These are phyloP conservation scores for Aspergillus hortae DNA, from an alignment of 2,329 filamentous ascomycete genomes.

Conservation along the genomic window DNA sequence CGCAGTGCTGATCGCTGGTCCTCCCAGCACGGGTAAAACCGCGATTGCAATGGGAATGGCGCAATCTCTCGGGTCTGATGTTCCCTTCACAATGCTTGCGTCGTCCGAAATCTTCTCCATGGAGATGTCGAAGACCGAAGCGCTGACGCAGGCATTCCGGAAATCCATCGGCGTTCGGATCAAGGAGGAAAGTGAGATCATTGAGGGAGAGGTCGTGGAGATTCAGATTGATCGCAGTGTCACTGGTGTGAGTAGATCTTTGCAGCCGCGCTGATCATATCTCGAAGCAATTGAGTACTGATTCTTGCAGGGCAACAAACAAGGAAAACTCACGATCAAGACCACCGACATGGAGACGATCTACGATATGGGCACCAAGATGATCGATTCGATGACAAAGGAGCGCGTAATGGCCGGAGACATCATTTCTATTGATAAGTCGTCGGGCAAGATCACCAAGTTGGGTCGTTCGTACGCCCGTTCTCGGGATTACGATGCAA, in stretches of 20 bases:
- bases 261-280: neutral
- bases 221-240: conserved; percentile 98
- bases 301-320: conserved; percentile 70
- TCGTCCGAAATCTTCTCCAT: conserved; percentile 97
- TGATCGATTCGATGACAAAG: conserved; percentile 99
- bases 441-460: conserved; percentile 96
- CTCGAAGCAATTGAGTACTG: conserved; percentile 7
- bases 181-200: conserved; percentile 98
- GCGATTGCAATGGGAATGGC: conserved; percentile 99
- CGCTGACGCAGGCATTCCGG: conserved; percentile 95
- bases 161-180: conserved; percentile 98
- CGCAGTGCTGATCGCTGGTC: conserved; percentile 90
- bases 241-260: conserved; percentile 61
- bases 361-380: conserved; percentile 99
- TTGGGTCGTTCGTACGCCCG: conserved; percentile 91
- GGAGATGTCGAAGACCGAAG: conserved; percentile 99
- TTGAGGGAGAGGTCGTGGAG: conserved; percentile 97
- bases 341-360: conserved; percentile 99
- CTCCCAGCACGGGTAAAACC: conserved; percentile 95
- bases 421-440: conserved; percentile 98
- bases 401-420: conserved; percentile 98
- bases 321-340: conserved; percentile 98
- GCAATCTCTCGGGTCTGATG: conserved; percentile 87
- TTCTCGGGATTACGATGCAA: conserved; percentile 96
- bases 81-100: conserved; percentile 93